Conservation (phyloP, 2,329 filamentous ascomycete species). For the Dactylellina haptotyla region DNA sequence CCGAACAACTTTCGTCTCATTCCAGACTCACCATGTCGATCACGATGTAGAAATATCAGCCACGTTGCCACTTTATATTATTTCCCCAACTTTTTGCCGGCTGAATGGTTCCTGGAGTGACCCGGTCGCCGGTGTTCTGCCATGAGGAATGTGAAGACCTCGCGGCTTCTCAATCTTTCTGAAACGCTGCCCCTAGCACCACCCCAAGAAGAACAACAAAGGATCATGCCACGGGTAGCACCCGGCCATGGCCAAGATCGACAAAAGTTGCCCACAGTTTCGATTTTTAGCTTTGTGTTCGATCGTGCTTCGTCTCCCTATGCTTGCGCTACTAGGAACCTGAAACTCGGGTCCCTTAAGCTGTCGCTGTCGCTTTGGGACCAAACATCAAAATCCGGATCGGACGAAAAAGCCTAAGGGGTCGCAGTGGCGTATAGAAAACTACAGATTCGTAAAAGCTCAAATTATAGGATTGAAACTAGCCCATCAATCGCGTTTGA, state of each 20-base stretch:
- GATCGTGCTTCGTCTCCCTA: not conserved
- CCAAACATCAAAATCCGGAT: not conserved
- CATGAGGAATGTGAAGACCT: not conserved
- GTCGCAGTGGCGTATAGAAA: not conserved
- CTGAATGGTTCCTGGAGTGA: not conserved
- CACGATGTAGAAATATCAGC: not conserved
- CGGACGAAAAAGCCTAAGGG: not conserved
- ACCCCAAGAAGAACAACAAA: not conserved
- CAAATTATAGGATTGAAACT: too few relatives aligned
- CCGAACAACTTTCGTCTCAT: not conserved
- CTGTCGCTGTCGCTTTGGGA: not conserved
- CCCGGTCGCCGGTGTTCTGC: too few relatives aligned
- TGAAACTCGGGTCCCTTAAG: constrained; percentile 1
- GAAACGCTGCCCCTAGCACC: not conserved
- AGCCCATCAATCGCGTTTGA: too few relatives aligned
- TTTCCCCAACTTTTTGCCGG: too few relatives aligned
- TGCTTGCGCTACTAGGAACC: constrained; percentile 1
- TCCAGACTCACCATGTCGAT: not conserved
- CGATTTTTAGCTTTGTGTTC: not conserved
- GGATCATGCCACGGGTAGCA: not conserved
- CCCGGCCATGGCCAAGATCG: constrained; percentile 3
- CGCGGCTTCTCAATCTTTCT: constrained; percentile 17
- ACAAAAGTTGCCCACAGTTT: constrained; percentile 14
- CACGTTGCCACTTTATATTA: not conserved
- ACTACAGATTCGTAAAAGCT: too few relatives aligned